These are phyloP conservation scores for Trichosanthes truncata DNA, from an alignment of 306 rosid genomes.

Conservation along the genomic window DNA sequence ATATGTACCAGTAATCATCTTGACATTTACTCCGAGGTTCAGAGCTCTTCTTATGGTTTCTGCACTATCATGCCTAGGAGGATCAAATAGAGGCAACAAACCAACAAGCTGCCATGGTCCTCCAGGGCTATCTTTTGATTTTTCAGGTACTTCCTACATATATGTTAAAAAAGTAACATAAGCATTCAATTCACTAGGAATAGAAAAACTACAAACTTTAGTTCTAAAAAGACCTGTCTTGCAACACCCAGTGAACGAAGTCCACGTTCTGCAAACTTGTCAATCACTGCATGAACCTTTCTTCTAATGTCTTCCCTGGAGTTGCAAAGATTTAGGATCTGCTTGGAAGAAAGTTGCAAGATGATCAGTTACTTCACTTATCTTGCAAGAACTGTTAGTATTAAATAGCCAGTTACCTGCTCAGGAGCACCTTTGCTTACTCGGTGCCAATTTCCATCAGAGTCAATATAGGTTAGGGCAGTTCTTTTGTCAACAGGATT, in stretches of 20 bases:
- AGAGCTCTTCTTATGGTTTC: slow-evolving; percentile 97
- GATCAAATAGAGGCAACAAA: slow-evolving; percentile 86
- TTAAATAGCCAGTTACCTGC: slow-evolving; percentile 47
- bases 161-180: slow-evolving; percentile 7
- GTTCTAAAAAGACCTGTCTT: slow-evolving; percentile 58
- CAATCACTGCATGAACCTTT: slow-evolving; percentile 63
- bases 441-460: slow-evolving; percentile 84
- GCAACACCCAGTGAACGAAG: slow-evolving; percentile 95
- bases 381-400: neutral
- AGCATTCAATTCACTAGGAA: slow-evolving; percentile 8
- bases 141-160: slow-evolving; percentile 76
- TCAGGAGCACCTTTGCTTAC: slow-evolving; percentile 99
- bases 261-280: slow-evolving; percentile 97
- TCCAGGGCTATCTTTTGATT: slow-evolving; percentile 63
- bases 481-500: slow-evolving; percentile 98
- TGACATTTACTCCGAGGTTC: slow-evolving; percentile 94
- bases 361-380: neutral
- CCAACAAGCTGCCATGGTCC: slow-evolving; percentile 95
- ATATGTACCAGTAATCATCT: slow-evolving; percentile 87
- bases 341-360: slow-evolving; percentile 13
- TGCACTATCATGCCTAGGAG: slow-evolving; percentile 99
- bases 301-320: slow-evolving; percentile 76
- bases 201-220: slow-evolving; percentile 1
- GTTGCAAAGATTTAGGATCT: slow-evolving; percentile 90
- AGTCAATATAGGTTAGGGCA: slow-evolving; percentile 86